phyloP scores from a whole-genome alignment of 2,329 filamentous ascomycete species.

The Pezicula radicicola region DNA sequence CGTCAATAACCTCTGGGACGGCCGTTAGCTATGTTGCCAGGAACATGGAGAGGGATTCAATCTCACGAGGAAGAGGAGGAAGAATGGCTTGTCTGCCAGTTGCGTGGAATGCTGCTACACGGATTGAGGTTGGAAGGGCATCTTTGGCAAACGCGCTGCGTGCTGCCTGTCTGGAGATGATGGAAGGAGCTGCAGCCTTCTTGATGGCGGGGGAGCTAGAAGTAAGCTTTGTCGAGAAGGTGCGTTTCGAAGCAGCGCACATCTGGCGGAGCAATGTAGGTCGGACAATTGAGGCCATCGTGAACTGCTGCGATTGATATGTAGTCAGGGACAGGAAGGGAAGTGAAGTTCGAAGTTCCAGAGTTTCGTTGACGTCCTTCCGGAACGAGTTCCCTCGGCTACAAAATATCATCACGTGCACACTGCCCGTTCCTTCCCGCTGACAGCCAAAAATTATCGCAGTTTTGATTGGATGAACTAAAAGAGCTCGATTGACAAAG shows the following conservation, averaged over 20 bases:
- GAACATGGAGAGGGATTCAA: background rate
- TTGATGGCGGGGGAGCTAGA: constrained; percentile 28
- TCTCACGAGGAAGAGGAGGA: constrained; percentile 81
- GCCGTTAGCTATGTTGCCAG: constrained; percentile 37
- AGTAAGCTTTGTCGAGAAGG: constrained; percentile 37
- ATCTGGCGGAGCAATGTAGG: constrained; percentile 45
- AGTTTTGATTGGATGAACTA: constrained; percentile 17
- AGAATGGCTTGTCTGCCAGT: constrained; percentile 73
- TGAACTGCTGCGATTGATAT: constrained; percentile 13
- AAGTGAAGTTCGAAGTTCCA: constrained; percentile 5
- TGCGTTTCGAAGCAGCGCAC: constrained; percentile 38
- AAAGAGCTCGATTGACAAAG: constrained; percentile 18
- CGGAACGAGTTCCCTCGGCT: constrained; percentile 13
- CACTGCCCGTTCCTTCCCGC: background rate
- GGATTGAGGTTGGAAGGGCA: constrained; percentile 34
- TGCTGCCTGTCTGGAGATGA: constrained; percentile 19
- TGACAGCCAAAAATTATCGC: constrained; percentile 1
- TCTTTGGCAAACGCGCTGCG: constrained; percentile 35
- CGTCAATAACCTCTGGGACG: constrained; percentile 65
- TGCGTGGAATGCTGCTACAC: constrained; percentile 82
- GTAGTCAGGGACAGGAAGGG: constrained; percentile 5
- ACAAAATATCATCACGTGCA: constrained; percentile 2
- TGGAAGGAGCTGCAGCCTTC: constrained; percentile 21
- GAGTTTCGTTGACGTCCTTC: constrained; percentile 5
- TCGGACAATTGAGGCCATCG: constrained; percentile 51